Evolutionary conservation across 2,329 filamentous ascomycete genomes (phyloP), one percentile per base, ranked within the genome.

Genomic region (Alternaria arborescens): DNA sequence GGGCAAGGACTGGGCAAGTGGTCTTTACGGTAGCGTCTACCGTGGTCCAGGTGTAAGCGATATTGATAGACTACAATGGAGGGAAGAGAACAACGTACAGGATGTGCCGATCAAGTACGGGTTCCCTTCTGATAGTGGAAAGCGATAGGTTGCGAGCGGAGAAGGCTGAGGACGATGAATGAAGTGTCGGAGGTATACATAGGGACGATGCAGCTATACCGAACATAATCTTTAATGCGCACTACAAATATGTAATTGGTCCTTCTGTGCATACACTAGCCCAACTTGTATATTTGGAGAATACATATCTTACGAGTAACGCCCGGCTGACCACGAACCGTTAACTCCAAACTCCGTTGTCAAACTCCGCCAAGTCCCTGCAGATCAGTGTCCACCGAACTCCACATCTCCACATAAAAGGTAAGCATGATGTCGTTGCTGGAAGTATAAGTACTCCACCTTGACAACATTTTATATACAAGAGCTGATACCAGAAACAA

Each of bases 11-110:
- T 89, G 86, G 85, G 86, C 85, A 1, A 84, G 79, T 24, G 87
- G 87, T 0, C 53, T 84, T 47, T 88, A 89, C 71, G 87, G 87
- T 0, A 86, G 86, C 63, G 81, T 86, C 11, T 89, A 89, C 70
- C 76, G 82, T 59, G 87, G 87, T 0, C 87, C 87, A 1, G 87
- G 87, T 0, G 85, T 88, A 2, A 77, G 79, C 8, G 76, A 78
- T 43, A 73, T 81, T 61, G 87, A 89, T 74, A 77, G 87, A 53
- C 76, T 77, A 71, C 85, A 83, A 26, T 88, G 86, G 85, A 83
- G 80, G 74, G 75, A 80, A 74, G 83, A 82, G 74, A 80, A 77
- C 55, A 61, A 65, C 4, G 65, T 78, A 8, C 32, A 73, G 36
- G 62, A 47, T 1, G 63, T 68, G 43, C 64, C 61, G 6, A 48